Evolutionary conservation across 1,139 yeast species (phyloP).

Genomic region (Candida gigantensis): DNA sequence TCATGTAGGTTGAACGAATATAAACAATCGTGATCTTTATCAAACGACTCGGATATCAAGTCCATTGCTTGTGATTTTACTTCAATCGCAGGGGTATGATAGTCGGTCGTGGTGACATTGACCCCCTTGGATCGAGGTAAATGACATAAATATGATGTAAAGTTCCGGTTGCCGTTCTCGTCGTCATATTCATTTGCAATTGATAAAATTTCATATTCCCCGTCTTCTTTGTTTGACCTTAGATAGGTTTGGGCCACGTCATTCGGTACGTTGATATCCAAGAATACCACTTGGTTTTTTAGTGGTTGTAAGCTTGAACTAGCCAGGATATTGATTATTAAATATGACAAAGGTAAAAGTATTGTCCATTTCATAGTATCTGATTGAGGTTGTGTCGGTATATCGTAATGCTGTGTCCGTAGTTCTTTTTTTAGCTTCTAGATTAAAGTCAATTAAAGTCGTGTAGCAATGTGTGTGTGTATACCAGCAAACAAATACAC

Average conservation of each 20-base stretch:
- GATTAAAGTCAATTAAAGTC: too few species aligned
- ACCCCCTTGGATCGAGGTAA: neutral
- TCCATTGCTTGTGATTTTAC: slow-evolving; percentile 19
- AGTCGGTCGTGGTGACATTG: neutral
- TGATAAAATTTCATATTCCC: neutral
- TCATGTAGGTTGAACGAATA: slow-evolving; percentile 35
- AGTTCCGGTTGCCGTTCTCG: neutral
- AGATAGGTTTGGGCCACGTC: neutral
- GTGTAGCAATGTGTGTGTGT: too few species aligned
- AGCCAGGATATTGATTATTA: neutral
- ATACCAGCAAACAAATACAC: too few species aligned
- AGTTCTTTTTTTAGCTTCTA: too few species aligned
- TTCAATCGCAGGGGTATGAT: slow-evolving; percentile 3
- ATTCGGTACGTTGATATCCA: neutral
- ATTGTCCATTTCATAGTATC: neutral
- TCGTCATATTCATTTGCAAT: neutral
- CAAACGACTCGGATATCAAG: slow-evolving; percentile 22
- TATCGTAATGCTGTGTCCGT: too few species aligned
- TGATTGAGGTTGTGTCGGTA: too few species aligned
- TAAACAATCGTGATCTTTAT: slow-evolving; percentile 28
- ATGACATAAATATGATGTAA: neutral
- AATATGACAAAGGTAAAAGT: neutral
- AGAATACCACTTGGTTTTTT: neutral
- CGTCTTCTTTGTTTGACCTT: neutral
- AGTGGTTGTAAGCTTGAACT: neutral